Conservation (phyloP, 768 basidiomycete species). For the Sarcodon sp. region DNA sequence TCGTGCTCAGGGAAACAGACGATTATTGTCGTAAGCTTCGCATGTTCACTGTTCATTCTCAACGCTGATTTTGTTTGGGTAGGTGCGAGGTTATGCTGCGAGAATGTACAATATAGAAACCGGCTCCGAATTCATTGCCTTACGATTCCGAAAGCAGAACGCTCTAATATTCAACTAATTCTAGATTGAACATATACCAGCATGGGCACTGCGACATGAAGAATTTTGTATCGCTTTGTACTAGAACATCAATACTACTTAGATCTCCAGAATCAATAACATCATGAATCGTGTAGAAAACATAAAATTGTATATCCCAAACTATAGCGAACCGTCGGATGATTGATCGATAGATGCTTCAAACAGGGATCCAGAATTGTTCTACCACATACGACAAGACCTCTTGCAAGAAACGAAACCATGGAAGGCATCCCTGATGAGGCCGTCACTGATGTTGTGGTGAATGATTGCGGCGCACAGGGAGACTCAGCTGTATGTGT, state of each 20-base stretch:
- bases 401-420: constrained; percentile 5
- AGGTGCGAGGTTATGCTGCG: constrained; percentile 39
- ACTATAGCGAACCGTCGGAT: constrained; percentile 55
- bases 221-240: constrained; percentile 2
- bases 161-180: constrained; percentile 9
- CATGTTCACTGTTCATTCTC: not conserved
- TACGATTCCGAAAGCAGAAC: constrained; percentile 8
- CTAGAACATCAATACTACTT: not conserved
- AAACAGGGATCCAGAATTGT: constrained; percentile 47
- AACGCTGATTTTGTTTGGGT: constrained; percentile 4
- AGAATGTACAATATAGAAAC: constrained; percentile 41
- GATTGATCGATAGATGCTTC: constrained; percentile 44
- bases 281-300: not conserved
- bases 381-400: constrained; percentile 22
- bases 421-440: constrained; percentile 6
- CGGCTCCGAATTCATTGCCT: constrained; percentile 28
- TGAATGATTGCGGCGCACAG: constrained; percentile 5
- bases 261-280: not conserved
- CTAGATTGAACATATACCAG: constrained; percentile 6
- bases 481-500: constrained; percentile 6
- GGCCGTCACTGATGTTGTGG: constrained; percentile 18
- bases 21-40: constrained; percentile 43
- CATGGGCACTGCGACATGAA: no score
- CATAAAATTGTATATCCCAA: constrained; percentile 13
- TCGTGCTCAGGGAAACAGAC: constrained; percentile 24